Percentiles rank a stretch among this genome's conserved stretches.
Evolutionary conservation across 2,329 filamentous ascomycete genomes (phyloP).

Genomic region (Lachnellula arida): DNA sequence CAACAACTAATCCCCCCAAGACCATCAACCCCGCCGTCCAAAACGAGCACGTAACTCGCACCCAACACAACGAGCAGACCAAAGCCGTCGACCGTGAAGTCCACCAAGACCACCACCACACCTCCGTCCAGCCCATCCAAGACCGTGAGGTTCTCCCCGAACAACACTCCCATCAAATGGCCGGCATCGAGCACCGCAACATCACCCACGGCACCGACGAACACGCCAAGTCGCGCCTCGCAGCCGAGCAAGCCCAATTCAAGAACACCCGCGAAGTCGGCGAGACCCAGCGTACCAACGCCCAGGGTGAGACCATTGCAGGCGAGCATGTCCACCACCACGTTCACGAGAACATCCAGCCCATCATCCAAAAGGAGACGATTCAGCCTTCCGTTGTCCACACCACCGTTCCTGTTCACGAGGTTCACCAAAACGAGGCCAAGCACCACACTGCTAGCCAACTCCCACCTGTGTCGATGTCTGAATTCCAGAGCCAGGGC

Average conservation of each 20-base stretch:
- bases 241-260: slow-evolving; percentile 51
- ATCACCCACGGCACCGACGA: slow-evolving; percentile 55
- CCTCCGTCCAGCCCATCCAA: slow-evolving; percentile 60
- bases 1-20: slow-evolving; percentile 7
- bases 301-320: slow-evolving; percentile 44
- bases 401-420: slow-evolving; percentile 67
- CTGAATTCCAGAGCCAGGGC: slow-evolving; percentile 55
- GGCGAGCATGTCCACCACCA: slow-evolving; percentile 62
- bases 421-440: slow-evolving; percentile 63
- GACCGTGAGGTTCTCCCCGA: slow-evolving; percentile 53
- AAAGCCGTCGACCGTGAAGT: slow-evolving; percentile 64
- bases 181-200: slow-evolving; percentile 54
- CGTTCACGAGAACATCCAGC: slow-evolving; percentile 50
- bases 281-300: slow-evolving; percentile 45
- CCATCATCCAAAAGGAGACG: slow-evolving; percentile 65
- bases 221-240: slow-evolving; percentile 43
- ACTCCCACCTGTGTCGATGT: slow-evolving; percentile 59
- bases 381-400: slow-evolving; percentile 65
- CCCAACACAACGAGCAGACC: slow-evolving; percentile 56
- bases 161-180: slow-evolving; percentile 56
- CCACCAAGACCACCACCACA: slow-evolving; percentile 70
- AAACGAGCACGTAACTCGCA: slow-evolving; percentile 55
- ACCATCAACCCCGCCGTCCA: slow-evolving; percentile 55
- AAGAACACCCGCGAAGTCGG: slow-evolving; percentile 44
- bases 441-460: slow-evolving; percentile 62